Evolutionary conservation across 345 rosid species (phyloP).

Genomic region (Arabis hirsuta): DNA sequence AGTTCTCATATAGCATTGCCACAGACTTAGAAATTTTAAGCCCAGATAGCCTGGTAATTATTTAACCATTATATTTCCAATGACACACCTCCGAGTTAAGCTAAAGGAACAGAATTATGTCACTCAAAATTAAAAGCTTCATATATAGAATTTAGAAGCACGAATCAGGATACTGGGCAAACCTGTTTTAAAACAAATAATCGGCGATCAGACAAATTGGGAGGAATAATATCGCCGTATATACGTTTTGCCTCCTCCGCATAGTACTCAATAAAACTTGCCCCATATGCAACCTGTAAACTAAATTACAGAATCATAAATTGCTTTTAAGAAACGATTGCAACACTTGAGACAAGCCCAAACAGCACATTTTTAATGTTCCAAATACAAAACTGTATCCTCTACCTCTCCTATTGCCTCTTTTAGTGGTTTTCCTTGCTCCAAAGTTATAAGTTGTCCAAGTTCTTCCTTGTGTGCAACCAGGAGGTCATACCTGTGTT

Average conservation of each 20-base stretch:
- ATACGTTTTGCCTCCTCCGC: conserved; percentile 95
- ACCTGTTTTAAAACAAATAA: conserved; percentile 89
- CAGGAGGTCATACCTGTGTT: conserved; percentile 77
- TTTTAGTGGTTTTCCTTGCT: conserved; percentile 94
- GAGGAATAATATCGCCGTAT: conserved; percentile 92
- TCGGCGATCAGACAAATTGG: conserved; percentile 79
- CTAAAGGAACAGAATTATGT: conserved; percentile 9
- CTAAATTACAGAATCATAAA: conserved; percentile 40
- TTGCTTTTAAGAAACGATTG: conserved; percentile 39
- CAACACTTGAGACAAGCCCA: conserved; percentile 35
- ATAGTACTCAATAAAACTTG: conserved; percentile 86
- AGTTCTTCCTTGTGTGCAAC: conserved; percentile 88
- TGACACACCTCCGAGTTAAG: neutral
- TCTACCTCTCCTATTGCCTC: conserved; percentile 95
- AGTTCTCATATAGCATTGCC: conserved; percentile 20
- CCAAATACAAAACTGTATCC: conserved; percentile 22
- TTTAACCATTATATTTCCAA: neutral
- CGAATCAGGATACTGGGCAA: conserved; percentile 22
- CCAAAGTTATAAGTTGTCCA: conserved; percentile 90
- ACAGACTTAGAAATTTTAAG: neutral
- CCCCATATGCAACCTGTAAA: conserved; percentile 84
- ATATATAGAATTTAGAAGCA: conserved; percentile 9
- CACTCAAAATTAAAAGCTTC: conserved; percentile 5
- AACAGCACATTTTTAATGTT: conserved; percentile 22
- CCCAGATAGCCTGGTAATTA: conserved; percentile 8